Conservation (phyloP, 164 flowering plant species). For the Dillenia turbinata region DNA sequence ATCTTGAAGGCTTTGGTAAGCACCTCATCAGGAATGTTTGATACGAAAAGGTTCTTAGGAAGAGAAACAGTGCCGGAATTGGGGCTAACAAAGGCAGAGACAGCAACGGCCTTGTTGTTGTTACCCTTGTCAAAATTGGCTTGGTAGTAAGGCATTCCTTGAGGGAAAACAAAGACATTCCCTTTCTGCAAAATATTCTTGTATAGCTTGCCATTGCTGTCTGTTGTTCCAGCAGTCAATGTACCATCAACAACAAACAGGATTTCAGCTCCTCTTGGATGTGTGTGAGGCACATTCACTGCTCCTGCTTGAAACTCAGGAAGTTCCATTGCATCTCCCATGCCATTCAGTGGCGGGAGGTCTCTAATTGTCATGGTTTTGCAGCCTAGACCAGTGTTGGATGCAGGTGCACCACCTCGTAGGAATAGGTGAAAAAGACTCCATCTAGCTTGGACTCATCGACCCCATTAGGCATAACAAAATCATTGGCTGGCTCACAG, state of each 20-base stretch:
- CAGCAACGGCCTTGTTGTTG: constrained; percentile 12
- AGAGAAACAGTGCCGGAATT: constrained; percentile 10
- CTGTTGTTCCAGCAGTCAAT: constrained; percentile 7
- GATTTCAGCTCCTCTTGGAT: constrained; percentile 10
- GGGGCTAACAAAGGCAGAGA: constrained; percentile 14
- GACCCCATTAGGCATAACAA: neutral
- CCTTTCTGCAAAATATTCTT: constrained; percentile 16
- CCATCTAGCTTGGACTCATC: constrained; percentile 12
- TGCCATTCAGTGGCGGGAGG: constrained; percentile 14
- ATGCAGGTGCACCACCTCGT: constrained; percentile 3
- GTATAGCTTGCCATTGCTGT: constrained; percentile 9
- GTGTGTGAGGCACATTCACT: constrained; percentile 13
- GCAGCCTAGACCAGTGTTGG: neutral
- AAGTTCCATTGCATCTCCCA: constrained; percentile 12
- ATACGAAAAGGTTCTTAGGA: constrained; percentile 7
- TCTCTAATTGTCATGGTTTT: constrained; percentile 9
- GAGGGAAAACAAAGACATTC: constrained; percentile 14
- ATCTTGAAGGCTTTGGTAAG: constrained; percentile 15
- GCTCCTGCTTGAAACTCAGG: constrained; percentile 7
- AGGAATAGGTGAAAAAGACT: constrained; percentile 15
- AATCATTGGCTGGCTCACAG: neutral
- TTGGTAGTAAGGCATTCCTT: constrained; percentile 19
- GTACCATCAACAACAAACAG: constrained; percentile 13
- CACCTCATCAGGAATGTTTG: constrained; percentile 11
- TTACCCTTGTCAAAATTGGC: constrained; percentile 10